phyloP scores from a whole-genome alignment of 2,329 filamentous ascomycete genomes.

The Cytospora paraplurivora region DNA sequence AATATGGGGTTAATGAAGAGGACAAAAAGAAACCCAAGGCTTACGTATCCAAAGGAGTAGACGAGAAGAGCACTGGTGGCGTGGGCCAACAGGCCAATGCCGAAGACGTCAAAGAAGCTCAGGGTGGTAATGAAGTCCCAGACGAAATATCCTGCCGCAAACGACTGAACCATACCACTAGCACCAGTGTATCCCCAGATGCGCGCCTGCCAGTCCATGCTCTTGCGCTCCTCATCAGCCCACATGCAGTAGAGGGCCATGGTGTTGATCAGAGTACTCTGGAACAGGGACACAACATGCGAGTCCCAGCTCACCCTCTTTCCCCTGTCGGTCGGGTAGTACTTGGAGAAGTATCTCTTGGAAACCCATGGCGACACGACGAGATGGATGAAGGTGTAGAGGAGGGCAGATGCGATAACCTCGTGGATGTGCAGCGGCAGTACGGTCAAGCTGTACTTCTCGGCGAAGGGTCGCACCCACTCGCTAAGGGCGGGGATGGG shows the following conservation, averaged over 20 bases:
- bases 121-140: constrained; percentile 78
- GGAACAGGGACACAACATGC: constrained; percentile 81
- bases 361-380: constrained; percentile 70
- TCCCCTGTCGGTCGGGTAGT: constrained; percentile 65
- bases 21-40: constrained; percentile 39
- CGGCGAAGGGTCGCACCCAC: constrained; percentile 65
- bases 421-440: constrained; percentile 80
- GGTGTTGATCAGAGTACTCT: constrained; percentile 70
- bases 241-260: constrained; percentile 76
- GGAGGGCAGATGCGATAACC: constrained; percentile 63
- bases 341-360: constrained; percentile 58
- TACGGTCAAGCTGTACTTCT: constrained; percentile 62
- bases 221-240: constrained; percentile 65
- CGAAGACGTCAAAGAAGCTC: constrained; percentile 70
- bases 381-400: constrained; percentile 70
- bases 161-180: constrained; percentile 71
- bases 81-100: constrained; percentile 75
- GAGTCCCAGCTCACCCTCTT: constrained; percentile 82
- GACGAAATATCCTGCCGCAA: constrained; percentile 80
- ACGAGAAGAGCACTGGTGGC: constrained; percentile 73
- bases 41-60: constrained; percentile 78
- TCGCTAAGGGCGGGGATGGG: constrained; percentile 59
- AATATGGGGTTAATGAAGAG: background rate
- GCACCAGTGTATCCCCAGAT: constrained; percentile 78
- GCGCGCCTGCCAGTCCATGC: constrained; percentile 67